Evolutionary conservation across 1,284 basidiomycete genomes (phyloP), one percentile per base, ranked within the genome.

Genomic region (Marasmius tenuissimus): DNA sequence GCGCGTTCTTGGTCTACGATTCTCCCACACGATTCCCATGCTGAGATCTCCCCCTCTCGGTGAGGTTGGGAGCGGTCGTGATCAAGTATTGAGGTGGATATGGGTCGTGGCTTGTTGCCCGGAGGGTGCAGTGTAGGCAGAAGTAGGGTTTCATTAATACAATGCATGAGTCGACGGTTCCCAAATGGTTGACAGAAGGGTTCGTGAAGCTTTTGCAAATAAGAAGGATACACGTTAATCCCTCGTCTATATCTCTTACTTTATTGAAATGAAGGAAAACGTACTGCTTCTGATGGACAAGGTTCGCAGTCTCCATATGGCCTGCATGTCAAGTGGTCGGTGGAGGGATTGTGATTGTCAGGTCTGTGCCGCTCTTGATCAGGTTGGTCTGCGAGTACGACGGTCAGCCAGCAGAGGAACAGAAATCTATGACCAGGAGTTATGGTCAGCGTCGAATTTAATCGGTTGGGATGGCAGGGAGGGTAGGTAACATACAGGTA

Each of bases 181-280:
- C 94, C 94, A 70, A 94, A 96, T 6, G 94, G 94, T 70, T 92
- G 86, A 75, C 94, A 97, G 75, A 92, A 96, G 1, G 94, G 93
- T 77, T 95, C 85, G 67, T 87, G 78, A 27, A 92, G 80, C 94
- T 96, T 67, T 11, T 11, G 12, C 20, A 4, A 27, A 33, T 4
- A 27, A 22, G 16, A 14, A 51, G 33, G 2, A 11, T 12, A 51
- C 18, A 53, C 20, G 45, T n/a, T 61, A 61, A 40, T 57, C 48
- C 38, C 51, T 37, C 37, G 35, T 55, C 4, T 45, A 59, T 35
- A 9, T 60, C 34, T 58, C 20, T 54, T 50, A 18, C 49, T 47
- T 40, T 45, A 53, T 33, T 48, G 58, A 53, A 47, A 38, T 34
- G 58, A 50, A 47, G 14, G n/a, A 48, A 14, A 10, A 83, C 89